Conservation (phyloP, 352 stramenopile genomes). For the Globisporangium radiosum region DNA sequence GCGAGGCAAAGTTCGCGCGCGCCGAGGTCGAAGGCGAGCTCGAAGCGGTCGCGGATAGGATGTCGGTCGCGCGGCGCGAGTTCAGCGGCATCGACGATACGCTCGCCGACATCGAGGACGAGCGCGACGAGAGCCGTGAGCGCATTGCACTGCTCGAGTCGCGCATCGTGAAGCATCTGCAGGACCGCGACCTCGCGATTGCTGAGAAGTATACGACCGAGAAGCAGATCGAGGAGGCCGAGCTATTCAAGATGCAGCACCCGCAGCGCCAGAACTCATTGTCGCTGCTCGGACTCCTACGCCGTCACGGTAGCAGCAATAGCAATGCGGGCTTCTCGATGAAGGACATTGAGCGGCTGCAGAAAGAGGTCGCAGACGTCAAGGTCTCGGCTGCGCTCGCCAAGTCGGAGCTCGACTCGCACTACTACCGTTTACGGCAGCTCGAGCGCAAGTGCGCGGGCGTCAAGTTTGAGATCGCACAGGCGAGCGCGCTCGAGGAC, state of each 20-base stretch:
- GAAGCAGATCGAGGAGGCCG: constrained; percentile 54
- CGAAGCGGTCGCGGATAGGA: constrained; percentile 35
- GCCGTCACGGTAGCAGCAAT: constrained; percentile 8
- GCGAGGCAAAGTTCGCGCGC: constrained; percentile 22
- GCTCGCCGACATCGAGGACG: constrained; percentile 28
- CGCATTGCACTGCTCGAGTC: constrained; percentile 55
- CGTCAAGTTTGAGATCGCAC: constrained; percentile 61
- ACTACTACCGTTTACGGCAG: constrained; percentile 50
- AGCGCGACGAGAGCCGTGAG: constrained; percentile 36
- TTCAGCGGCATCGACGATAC: constrained; percentile 35
- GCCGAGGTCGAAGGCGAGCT: constrained; percentile 42
- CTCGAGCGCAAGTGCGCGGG: constrained; percentile 50
- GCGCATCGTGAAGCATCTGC: constrained; percentile 68
- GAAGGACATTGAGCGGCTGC: constrained; percentile 54
- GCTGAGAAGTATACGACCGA: constrained; percentile 65
- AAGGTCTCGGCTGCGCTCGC: constrained; percentile 52
- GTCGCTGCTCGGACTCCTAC: constrained; percentile 18
- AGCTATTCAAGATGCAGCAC: constrained; percentile 39
- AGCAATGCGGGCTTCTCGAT: constrained; percentile 18
- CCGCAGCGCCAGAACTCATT: constrained; percentile 18
- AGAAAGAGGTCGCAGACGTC: constrained; percentile 59
- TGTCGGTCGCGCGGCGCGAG: constrained; percentile 42
- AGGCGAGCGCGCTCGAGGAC: constrained; percentile 55
- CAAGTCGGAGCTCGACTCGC: constrained; percentile 52
- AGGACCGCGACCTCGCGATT: constrained; percentile 65